Conservation (phyloP, 2,329 filamentous ascomycete species). For the Fusarium nodosum region DNA sequence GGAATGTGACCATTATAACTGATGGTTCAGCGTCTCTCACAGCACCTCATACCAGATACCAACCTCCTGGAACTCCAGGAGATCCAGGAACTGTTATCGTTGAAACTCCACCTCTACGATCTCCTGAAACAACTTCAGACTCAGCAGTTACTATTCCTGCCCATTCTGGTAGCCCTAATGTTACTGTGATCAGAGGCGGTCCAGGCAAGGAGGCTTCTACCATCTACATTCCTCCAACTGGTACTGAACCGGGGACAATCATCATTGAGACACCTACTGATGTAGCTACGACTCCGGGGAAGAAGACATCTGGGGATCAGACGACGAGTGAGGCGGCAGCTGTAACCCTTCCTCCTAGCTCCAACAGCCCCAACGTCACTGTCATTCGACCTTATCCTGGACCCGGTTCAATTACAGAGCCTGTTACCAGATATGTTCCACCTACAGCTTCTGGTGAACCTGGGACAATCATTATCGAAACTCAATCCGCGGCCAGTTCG, state of each 20-base stretch:
- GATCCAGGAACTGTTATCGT: slow-evolving; percentile 37
- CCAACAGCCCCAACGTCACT: slow-evolving; percentile 19
- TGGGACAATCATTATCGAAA: slow-evolving; percentile 25
- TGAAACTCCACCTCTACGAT: slow-evolving; percentile 20
- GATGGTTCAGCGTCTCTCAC: slow-evolving; percentile 22
- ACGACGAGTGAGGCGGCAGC: background rate
- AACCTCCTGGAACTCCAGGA: slow-evolving; percentile 24
- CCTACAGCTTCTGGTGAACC: slow-evolving; percentile 15
- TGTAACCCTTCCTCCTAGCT: slow-evolving; percentile 15
- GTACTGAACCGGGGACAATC: slow-evolving; percentile 20
- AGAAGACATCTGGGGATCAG: background rate
- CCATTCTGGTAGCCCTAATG: slow-evolving; percentile 15
- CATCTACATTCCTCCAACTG: slow-evolving; percentile 8
- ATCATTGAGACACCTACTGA: slow-evolving; percentile 19
- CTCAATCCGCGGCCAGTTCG: background rate
- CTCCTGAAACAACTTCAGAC: background rate
- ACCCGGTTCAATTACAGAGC: slow-evolving; percentile 14
- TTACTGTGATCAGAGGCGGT: slow-evolving; percentile 19
- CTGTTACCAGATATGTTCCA: slow-evolving; percentile 15
- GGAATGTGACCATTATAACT: slow-evolving; percentile 27
- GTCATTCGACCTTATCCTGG: slow-evolving; percentile 23
- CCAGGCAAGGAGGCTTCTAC: slow-evolving; percentile 14
- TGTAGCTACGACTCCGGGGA: background rate
- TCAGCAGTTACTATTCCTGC: slow-evolving; percentile 4
- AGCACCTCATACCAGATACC: slow-evolving; percentile 24